Evolutionary conservation across 306 rosid genomes (phyloP).

Genomic region (Fragaria nilgerrensis): DNA sequence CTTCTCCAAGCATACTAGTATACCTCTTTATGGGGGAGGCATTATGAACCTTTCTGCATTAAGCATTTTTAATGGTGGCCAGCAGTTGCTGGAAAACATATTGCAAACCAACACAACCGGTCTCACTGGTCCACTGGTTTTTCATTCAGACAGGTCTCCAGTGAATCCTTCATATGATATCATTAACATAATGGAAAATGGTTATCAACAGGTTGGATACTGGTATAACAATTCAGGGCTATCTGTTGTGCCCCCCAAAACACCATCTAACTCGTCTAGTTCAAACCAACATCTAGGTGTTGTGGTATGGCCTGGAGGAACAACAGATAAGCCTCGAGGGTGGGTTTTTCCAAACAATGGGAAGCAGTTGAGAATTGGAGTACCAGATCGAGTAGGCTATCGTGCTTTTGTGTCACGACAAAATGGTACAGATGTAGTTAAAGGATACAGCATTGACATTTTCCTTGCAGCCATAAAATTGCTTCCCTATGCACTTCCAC

Average conservation of each 20-base stretch:
- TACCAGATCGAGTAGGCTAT: constrained; percentile 49
- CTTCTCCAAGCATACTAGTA: constrained; percentile 23
- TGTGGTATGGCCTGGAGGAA: constrained; percentile 51
- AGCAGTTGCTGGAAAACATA: constrained; percentile 39
- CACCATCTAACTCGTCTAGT: constrained; percentile 22
- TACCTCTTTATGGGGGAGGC: constrained; percentile 20
- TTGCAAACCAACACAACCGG: constrained; percentile 33
- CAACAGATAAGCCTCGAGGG: constrained; percentile 41
- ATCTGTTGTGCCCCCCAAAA: constrained; percentile 39
- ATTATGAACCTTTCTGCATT: constrained; percentile 39
- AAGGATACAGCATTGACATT: constrained; percentile 55
- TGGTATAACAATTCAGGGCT: constrained; percentile 46
- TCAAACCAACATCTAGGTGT: constrained; percentile 27
- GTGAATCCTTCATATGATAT: constrained; percentile 46
- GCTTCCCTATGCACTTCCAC: constrained; percentile 48
- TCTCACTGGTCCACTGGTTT: constrained; percentile 44
- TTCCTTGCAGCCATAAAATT: constrained; percentile 43
- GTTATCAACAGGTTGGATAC: constrained; percentile 38
- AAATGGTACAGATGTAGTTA: constrained; percentile 24
- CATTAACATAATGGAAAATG: constrained; percentile 32
- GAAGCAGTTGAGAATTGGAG: constrained; percentile 38
- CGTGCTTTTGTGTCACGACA: constrained; percentile 36
- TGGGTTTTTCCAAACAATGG: constrained; percentile 50
- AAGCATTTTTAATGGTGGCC: constrained; percentile 39
- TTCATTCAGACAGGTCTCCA: constrained; percentile 32